Conservation (phyloP, 2,329 filamentous ascomycete species). For the Fusarium sp. region DNA sequence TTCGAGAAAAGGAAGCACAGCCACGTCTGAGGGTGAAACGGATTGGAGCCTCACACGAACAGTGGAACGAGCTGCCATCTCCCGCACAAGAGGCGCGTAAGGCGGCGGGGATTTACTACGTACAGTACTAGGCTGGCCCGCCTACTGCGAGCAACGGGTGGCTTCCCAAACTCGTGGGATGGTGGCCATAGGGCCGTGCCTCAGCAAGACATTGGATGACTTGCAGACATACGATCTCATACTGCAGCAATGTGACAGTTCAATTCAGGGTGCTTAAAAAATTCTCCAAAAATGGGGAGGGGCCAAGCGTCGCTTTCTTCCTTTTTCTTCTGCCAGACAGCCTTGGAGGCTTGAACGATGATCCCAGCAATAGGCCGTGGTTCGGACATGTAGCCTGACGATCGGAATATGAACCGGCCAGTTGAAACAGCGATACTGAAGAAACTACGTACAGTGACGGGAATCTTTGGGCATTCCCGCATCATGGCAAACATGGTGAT, state of each 20-base stretch:
- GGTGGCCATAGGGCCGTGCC: conserved; percentile 10
- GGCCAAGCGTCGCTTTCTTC: conserved; percentile 9
- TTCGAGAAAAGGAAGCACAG: conserved; percentile 47
- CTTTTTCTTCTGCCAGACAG: conserved; percentile 17
- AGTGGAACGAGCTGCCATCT: conserved; percentile 21
- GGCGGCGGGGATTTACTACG: conserved; percentile 18
- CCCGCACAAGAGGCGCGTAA: conserved; percentile 26
- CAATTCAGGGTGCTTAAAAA: conserved; percentile 21
- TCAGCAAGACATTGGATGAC: conserved; percentile 44
- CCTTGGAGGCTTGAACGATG: conserved; percentile 36
- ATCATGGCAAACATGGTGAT: conserved; percentile 26
- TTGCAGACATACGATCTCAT: conserved; percentile 46
- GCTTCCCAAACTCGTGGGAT: conserved; percentile 42
- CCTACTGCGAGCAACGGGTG: conserved; percentile 24
- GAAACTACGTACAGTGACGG: conserved; percentile 34
- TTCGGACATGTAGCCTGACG: conserved; percentile 35
- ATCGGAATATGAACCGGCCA: conserved; percentile 38
- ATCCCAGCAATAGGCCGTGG: conserved; percentile 40
- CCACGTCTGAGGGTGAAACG: conserved; percentile 40
- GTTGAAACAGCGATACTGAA: conserved; percentile 37
- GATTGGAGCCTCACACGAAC: conserved; percentile 17
- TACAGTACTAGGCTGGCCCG: conserved; percentile 4
- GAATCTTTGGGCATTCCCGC: conserved; percentile 22
- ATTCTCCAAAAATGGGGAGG: conserved; percentile 6
- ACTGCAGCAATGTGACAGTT: conserved; percentile 42